Evolutionary conservation across 208 protist species (phyloP), one percentile per base, ranked within the genome.

Genomic region (Naegleria fowleri): DNA sequence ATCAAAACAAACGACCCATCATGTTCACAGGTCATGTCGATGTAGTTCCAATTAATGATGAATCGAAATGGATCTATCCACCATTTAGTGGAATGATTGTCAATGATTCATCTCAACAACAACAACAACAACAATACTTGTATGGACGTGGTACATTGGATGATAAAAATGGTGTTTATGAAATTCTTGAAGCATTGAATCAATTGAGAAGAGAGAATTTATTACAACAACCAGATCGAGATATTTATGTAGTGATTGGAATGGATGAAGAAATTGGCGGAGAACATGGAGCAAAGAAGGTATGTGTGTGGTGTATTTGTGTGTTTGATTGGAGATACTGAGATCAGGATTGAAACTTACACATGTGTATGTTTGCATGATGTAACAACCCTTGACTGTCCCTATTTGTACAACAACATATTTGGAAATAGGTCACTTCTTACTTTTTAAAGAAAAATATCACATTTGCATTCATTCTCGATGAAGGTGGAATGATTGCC

Each of bases 191-290:
- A 79, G 67, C 67, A 36, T 13, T 79, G 19, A 29, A 79, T 36
- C 67, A 79, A 79, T 36, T 79, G 9, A 25, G 16, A 36, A 79
- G 29, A 79, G 29, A 79, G 9, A 79, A 79, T 36, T 79, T 79
- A 79, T 79, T 79, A 33, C 6, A 36, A 36, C 13, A 79, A 79
- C 67, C 67, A 15, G 25, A 79, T 36, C 19, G 67, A 79, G 67
- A 79, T 79, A 79, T 33, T 33, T 79, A 79, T 79, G 29, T 79
- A 36, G 16, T 36, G 7, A 79, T 79, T 36, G 67, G 67, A 36
- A 79, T 79, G 67, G 67, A 79, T 79, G 67, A 79, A 79, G 67
- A 79, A 36, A 79, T 79, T 79, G 67, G 67, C 6, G 67, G 67
- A 79, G 16, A 36, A 36, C 16, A 79, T 79, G 67, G 67, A 15